Percentiles rank a stretch among this genome's conserved stretches.
Evolutionary conservation across 2,329 filamentous ascomycete genomes (phyloP).

Genomic region (Thielaviopsis ethacetica): DNA sequence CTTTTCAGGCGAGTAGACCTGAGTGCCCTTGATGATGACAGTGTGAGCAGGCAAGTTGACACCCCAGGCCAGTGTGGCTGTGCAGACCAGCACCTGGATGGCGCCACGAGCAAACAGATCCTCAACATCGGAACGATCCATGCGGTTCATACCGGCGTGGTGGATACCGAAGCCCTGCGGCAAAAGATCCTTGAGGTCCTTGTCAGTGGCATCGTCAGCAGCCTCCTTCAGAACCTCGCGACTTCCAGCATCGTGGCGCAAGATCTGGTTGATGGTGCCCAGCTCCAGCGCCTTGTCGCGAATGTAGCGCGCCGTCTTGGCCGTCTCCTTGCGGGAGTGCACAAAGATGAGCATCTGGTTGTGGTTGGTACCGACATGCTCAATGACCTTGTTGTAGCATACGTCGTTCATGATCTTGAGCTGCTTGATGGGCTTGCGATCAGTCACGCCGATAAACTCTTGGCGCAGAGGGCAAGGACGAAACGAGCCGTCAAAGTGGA

Average conservation of each 20-base stretch:
- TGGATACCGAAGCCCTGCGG: constrained; percentile 97
- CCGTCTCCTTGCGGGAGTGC: constrained; percentile 93
- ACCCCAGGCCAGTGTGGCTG: constrained; percentile 96
- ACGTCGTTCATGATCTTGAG: constrained; percentile 99
- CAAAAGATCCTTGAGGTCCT: constrained; percentile 81
- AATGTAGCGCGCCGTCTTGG: constrained; percentile 92
- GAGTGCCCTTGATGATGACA: constrained; percentile 96
- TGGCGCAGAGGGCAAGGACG: constrained; percentile 88
- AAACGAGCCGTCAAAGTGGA: constrained; percentile 92
- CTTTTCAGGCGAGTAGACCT: constrained; percentile 96
- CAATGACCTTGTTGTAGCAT: constrained; percentile 91
- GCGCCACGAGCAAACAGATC: constrained; percentile 83
- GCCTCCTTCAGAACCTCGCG: constrained; percentile 78
- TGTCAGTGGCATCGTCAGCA: constrained; percentile 64
- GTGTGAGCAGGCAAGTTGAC: constrained; percentile 96
- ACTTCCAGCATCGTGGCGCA: constrained; percentile 82
- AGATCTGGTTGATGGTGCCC: constrained; percentile 91
- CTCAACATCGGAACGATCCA: constrained; percentile 89
- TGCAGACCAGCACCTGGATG: constrained; percentile 91
- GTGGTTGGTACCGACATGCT: constrained; percentile 80
- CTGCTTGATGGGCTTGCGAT: constrained; percentile 97
- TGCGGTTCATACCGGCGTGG: constrained; percentile 89
- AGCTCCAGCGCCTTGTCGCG: constrained; percentile 92
- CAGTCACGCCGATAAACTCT: constrained; percentile 93
- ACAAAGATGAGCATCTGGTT: constrained; percentile 99